Base-by-base conservation (phyloP, 1,284 basidiomycete genomes). In the Moesziomyces globuligerus region DNA sequence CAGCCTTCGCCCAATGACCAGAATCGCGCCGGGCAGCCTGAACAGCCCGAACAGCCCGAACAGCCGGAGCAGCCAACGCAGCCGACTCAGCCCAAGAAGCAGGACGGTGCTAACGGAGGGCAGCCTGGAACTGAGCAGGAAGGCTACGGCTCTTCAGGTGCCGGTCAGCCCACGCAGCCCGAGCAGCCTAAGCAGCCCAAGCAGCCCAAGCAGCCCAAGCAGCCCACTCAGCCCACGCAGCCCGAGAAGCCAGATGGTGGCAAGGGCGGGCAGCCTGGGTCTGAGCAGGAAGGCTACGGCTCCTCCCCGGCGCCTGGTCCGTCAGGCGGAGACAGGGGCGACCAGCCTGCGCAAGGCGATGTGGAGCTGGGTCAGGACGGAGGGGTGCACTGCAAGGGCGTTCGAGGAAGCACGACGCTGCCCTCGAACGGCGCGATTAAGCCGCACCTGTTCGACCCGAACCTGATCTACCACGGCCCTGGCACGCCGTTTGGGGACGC, bases 401-500 rank as follows among this genome's bases (percentile, higher is more conserved):
- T 56, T 17, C 40, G 17, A 0, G 48, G 49, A 37, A 52, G 44
- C 45, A 60, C 48, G 4, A 41, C 41, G 3, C 49, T 56, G 0
- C 45, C 60, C 1, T n/a, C 40, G 26, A 32, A 29, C 20, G 40
- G 48, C 21, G 26, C 24, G 3, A n/a, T 64, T 48, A 58, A 69
- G 8, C 36, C 20, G n/a, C 13, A 52, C 44, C 59, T 44, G 48
- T 70, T 70, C 46, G 29, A 47, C 37, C 67, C 60, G 13, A 18
- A 21, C 1, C 45, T 64, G 15, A 48, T 70, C 37, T 40, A 70
- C 32, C 67, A 64, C 34, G 67, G 67, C 8, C 67, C 60, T 2
- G 68, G 68, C 18, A 71, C 68, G 9, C 34, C 45, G 9, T 71
- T 66, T 23, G 66, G 66, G 26, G 59, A 47, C 9, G 55, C 55